Evolutionary conservation across 177 flowering plant genomes (phyloP).

Genomic region (Vitis hybrid): DNA sequence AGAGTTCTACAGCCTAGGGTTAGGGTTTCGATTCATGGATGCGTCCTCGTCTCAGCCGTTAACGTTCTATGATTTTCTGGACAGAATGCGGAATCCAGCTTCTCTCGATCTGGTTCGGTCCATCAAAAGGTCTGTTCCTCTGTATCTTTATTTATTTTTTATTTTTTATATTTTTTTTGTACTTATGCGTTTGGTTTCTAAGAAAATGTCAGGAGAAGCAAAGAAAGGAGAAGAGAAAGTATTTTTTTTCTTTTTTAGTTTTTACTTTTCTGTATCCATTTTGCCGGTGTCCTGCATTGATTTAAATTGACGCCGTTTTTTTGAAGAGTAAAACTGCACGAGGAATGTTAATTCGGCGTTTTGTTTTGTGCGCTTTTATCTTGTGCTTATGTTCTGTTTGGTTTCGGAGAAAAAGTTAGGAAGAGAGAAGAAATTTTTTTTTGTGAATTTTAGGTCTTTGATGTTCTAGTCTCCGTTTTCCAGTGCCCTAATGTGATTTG

Average conservation of each 20-base stretch:
- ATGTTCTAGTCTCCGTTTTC: too few relatives aligned
- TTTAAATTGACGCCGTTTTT: neutral
- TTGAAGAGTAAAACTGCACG: neutral
- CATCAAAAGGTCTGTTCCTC: conserved; percentile 37
- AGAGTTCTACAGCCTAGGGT: too few relatives aligned
- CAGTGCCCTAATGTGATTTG: too few relatives aligned
- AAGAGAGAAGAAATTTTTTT: too few relatives aligned
- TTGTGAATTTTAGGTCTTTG: too few relatives aligned
- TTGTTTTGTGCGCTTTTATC: too few relatives aligned
- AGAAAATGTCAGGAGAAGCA: neutral
- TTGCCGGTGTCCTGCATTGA: neutral
- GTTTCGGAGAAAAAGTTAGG: too few relatives aligned
- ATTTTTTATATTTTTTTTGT: neutral
- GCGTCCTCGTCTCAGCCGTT: conserved; percentile 6
- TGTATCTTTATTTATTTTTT: conserved; percentile 5
- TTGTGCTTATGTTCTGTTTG: too few relatives aligned
- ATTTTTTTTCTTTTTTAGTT: neutral
- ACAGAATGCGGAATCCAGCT: conserved; percentile 52
- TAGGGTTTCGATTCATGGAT: neutral
- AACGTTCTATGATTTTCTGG: conserved; percentile 40
- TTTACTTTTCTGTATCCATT: neutral
- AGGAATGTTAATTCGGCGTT: too few relatives aligned
- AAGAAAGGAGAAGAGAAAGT: neutral
- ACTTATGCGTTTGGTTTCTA: neutral
- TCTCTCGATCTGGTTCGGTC: conserved; percentile 57